Evolutionary conservation across 352 stramenopile genomes (phyloP).

Genomic region (Globisporangium splendens): DNA sequence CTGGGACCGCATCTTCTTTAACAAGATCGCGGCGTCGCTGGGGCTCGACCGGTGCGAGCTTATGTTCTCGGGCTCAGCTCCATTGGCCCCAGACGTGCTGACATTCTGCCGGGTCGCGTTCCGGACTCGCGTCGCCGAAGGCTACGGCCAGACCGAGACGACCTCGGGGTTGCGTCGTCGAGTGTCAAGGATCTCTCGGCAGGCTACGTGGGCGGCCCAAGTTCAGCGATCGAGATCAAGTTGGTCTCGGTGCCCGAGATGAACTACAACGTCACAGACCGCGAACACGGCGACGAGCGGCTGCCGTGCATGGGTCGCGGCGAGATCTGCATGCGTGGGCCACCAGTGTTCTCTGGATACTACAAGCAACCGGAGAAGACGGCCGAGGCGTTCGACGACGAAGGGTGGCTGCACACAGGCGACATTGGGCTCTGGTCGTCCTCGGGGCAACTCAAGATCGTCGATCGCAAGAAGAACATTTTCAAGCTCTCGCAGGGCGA

Average conservation of each 20-base stretch:
- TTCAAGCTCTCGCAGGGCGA: constrained; percentile 95
- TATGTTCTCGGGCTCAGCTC: constrained; percentile 94
- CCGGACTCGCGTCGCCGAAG: constrained; percentile 84
- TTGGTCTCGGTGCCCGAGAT: constrained; percentile 97
- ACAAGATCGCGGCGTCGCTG: constrained; percentile 89
- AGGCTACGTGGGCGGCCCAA: constrained; percentile 92
- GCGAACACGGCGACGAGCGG: constrained; percentile 36
- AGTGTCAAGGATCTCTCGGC: constrained; percentile 35
- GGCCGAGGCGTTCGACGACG: constrained; percentile 84
- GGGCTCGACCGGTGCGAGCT: constrained; percentile 81
- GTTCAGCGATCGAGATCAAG: constrained; percentile 87
- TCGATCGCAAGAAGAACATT: constrained; percentile 93
- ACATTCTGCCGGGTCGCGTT: constrained; percentile 94
- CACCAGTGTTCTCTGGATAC: constrained; percentile 90
- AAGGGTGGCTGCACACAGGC: constrained; percentile 96
- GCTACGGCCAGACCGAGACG: constrained; percentile 97
- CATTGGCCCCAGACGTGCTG: constrained; percentile 90
- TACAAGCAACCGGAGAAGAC: constrained; percentile 94
- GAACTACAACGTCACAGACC: constrained; percentile 90
- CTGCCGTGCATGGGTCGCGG: constrained; percentile 47
- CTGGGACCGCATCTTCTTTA: constrained; percentile 95
- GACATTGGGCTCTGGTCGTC: constrained; percentile 95
- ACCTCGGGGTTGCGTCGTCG: constrained; percentile 75
- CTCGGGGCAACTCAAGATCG: constrained; percentile 88
- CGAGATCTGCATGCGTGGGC: constrained; percentile 75